Evolutionary conservation across 1,284 basidiomycete genomes (phyloP).

Genomic region (Lignosus rhinocerotis): DNA sequence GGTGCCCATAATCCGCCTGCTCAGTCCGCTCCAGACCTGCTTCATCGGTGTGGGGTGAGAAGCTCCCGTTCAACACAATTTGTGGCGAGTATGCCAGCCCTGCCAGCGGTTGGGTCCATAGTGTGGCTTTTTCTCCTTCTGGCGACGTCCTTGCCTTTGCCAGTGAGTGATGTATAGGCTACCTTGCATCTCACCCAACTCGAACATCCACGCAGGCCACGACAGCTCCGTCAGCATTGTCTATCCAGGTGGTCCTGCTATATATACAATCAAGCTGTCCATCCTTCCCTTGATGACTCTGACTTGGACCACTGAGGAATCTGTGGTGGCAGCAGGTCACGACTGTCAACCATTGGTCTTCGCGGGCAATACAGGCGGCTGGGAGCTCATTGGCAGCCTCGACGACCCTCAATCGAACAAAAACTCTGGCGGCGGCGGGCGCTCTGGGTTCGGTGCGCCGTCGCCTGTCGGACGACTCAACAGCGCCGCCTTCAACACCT

Average conservation of each 20-base stretch:
- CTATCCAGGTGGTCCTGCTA: constrained; percentile 75
- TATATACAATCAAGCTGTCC: constrained; percentile 74
- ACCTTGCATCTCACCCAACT: background rate
- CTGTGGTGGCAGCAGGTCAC: constrained; percentile 91
- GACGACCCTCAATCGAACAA: constrained; percentile 72
- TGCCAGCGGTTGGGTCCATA: constrained; percentile 95
- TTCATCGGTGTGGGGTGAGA: constrained; percentile 94
- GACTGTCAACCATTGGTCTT: constrained; percentile 96
- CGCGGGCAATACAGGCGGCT: constrained; percentile 69
- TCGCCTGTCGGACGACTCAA: constrained; percentile 82
- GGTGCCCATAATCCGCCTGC: constrained; percentile 49
- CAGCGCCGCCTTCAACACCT: constrained; percentile 93
- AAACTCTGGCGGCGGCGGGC: constrained; percentile 42
- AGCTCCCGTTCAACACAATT: constrained; percentile 96
- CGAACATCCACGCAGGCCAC: constrained; percentile 57
- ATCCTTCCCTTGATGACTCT: constrained; percentile 83
- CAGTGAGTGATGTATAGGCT: constrained; percentile 53
- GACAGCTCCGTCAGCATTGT: constrained; percentile 90
- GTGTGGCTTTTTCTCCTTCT: constrained; percentile 93
- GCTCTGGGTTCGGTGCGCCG: constrained; percentile 38
- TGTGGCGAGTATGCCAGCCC: constrained; percentile 92
- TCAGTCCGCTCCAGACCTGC: constrained; percentile 61
- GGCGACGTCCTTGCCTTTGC: constrained; percentile 93
- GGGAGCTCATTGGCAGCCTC: constrained; percentile 78
- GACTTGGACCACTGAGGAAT: constrained; percentile 81